Evolutionary conservation across 805 yeast species (phyloP), one percentile per base, ranked within the genome.

Genomic region (Kluyveromyces aestuarii): DNA sequence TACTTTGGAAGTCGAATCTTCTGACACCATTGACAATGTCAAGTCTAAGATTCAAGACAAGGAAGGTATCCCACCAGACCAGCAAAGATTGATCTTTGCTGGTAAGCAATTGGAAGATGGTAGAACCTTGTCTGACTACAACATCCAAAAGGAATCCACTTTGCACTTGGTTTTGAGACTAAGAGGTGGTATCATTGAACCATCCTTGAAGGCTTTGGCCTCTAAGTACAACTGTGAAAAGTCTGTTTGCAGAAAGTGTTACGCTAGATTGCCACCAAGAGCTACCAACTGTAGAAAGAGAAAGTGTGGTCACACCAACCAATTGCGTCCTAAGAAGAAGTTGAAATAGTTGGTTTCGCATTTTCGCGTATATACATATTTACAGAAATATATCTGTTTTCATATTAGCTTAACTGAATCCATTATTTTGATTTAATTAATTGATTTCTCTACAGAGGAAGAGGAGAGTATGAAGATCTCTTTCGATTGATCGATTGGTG

Each of bases 201-300:
- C 99, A 80, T 89, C 97, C 69, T 84, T 93, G 71, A 93, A 91
- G 81, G 96, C 91, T 68, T 83, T 93, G 71, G 99, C 99, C 76
- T 87, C 97, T 73, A 93, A 93, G 81, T 93, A 86, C 91, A 93
- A 93, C 95, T 93, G 98, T 83, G 99, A 93, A 63, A 93, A 93
- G 80, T 75, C 96, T 62, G 91, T 93, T 75, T 93, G 99, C 84
- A 95, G 99, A 80, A 87, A 90, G 76, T 93, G 99, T 82, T 93
- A 93, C 85, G 97, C 99, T 69, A 93, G 99, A 84, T 90, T 93
- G 73, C 99, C 99, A 72, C 96, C 99, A 79, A 95, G 98, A 87
- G 99, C 99, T 69, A 93, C 98, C 78, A 93, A 93, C 96, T 93
- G 99, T 85, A 89, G 99, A 83, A 93, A 93, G 98, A 89, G 97